A percentile compares a stretch with the other conserved stretches of the same genome.
These are phyloP conservation scores for Cercospora beticola DNA, from an alignment of 2,329 filamentous ascomycete genomes.

Conservation along the genomic window DNA sequence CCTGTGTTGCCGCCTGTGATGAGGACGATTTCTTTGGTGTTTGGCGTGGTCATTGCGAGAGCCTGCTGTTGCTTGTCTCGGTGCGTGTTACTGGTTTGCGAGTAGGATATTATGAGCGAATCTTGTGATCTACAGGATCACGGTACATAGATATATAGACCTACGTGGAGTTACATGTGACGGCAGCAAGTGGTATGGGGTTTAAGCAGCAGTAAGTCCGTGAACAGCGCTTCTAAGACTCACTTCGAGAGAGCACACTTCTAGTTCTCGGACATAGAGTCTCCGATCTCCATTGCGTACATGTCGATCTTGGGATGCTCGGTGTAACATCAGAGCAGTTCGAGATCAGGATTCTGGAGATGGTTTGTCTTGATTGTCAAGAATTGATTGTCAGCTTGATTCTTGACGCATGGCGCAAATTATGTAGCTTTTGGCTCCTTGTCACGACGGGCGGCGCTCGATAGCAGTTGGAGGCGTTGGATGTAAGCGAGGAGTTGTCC, in stretches of 20 bases:
- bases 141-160: not conserved
- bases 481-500: not conserved
- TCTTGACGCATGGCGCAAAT: not conserved
- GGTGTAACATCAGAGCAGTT: not conserved
- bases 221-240: not conserved
- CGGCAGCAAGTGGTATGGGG: not conserved
- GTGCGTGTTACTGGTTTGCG: too few relatives aligned
- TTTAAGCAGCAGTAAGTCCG: not conserved
- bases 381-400: not conserved
- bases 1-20: slow-evolving; percentile 60
- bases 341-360: not conserved
- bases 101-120: too few relatives aligned
- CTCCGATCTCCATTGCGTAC: not conserved
- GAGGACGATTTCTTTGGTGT: slow-evolving; percentile 46
- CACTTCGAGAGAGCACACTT: not conserved
- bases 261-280: not conserved
- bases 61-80: not conserved
- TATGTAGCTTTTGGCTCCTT: not conserved
- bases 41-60: slow-evolving; percentile 2
- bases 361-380: not conserved
- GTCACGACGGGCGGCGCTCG: slow-evolving; percentile 5
- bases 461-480: not conserved
- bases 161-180: not conserved
- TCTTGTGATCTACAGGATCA: too few relatives aligned
- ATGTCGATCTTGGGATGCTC: not conserved